phyloP scores from a whole-genome alignment of 768 basidiomycete species.

The Lentinus brumalis region DNA sequence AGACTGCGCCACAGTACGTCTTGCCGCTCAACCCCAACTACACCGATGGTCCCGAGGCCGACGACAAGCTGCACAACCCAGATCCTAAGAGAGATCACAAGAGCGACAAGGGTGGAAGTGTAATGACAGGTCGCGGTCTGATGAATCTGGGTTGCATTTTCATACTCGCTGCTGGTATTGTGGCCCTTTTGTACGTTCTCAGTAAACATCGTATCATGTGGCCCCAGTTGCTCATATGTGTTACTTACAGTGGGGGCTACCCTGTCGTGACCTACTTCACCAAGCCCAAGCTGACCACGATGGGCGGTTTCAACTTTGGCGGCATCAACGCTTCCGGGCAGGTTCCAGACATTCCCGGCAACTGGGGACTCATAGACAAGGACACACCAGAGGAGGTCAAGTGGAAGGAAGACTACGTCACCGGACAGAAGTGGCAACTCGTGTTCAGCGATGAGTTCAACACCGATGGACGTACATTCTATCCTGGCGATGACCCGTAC shows the following conservation, averaged over 20 bases:
- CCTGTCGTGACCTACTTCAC: constrained; percentile 43
- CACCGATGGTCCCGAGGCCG: constrained; percentile 45
- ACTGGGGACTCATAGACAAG: constrained; percentile 52
- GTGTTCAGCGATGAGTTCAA: constrained; percentile 88
- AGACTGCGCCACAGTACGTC: neutral
- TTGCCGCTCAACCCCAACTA: constrained; percentile 33
- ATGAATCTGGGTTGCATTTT: constrained; percentile 72
- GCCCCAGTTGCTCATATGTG: neutral
- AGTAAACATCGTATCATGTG: neutral
- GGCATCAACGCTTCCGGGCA: constrained; percentile 49
- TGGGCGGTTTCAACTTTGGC: constrained; percentile 46
- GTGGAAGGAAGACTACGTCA: constrained; percentile 31
- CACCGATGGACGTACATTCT: constrained; percentile 69
- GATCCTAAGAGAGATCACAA: constrained; percentile 35
- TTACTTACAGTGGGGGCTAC: constrained; percentile 40
- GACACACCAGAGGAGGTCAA: constrained; percentile 51
- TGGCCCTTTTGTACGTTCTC: constrained; percentile 61
- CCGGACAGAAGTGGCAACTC: constrained; percentile 46
- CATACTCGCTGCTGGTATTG: constrained; percentile 47
- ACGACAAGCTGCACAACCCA: constrained; percentile 76
- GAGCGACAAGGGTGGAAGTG: constrained; percentile 41
- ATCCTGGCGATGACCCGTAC: constrained; percentile 75
- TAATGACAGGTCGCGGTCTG: constrained; percentile 61
- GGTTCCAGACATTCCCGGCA: constrained; percentile 40
- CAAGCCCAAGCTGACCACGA: constrained; percentile 26